Conservation (phyloP, 2,329 filamentous ascomycete species). For the Hawksworthiomyces lignivorus region DNA sequence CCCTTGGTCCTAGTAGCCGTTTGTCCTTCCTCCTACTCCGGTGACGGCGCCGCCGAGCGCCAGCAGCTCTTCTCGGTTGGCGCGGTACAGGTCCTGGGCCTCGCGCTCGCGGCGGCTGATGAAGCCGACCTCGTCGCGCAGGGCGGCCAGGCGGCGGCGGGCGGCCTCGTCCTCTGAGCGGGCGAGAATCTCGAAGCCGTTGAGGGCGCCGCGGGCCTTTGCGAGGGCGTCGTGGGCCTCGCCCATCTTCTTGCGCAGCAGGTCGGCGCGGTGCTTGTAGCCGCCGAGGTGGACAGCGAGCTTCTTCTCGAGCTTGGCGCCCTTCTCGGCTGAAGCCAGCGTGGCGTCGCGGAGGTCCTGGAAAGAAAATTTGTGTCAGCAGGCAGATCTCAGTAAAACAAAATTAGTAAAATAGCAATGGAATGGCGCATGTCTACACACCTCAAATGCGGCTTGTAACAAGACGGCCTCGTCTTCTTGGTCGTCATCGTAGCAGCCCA, state of each 20-base stretch:
- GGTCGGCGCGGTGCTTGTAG: constrained; percentile 79
- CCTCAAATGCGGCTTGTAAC: constrained; percentile 67
- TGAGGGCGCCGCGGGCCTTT: constrained; percentile 63
- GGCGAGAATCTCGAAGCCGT: constrained; percentile 67
- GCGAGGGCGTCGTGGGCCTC: constrained; percentile 69
- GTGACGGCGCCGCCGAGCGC: constrained; percentile 36
- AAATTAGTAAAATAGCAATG: neutral
- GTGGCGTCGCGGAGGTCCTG: constrained; percentile 67
- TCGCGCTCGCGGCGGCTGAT: constrained; percentile 78
- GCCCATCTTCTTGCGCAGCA: constrained; percentile 68
- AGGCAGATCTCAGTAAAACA: no score
- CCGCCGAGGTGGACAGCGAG: constrained; percentile 80
- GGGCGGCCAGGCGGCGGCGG: constrained; percentile 58
- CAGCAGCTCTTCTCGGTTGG: constrained; percentile 69
- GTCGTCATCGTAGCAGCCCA: constrained; percentile 73
- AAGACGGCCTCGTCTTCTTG: constrained; percentile 57
- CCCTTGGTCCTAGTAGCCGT: constrained; percentile 4
- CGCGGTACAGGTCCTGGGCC: constrained; percentile 78
- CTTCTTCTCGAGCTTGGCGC: constrained; percentile 89
- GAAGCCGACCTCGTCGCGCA: constrained; percentile 77
- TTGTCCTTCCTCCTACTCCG: no score
- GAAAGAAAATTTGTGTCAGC: no score
- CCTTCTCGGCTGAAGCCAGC: constrained; percentile 65
- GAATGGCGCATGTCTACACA: no score
- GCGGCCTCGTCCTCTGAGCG: constrained; percentile 75